A percentile compares a stretch with the other conserved stretches of the same genome.
phyloP scores from a whole-genome alignment of 129 eudicot genomes.

The Ambrosia trifida region DNA sequence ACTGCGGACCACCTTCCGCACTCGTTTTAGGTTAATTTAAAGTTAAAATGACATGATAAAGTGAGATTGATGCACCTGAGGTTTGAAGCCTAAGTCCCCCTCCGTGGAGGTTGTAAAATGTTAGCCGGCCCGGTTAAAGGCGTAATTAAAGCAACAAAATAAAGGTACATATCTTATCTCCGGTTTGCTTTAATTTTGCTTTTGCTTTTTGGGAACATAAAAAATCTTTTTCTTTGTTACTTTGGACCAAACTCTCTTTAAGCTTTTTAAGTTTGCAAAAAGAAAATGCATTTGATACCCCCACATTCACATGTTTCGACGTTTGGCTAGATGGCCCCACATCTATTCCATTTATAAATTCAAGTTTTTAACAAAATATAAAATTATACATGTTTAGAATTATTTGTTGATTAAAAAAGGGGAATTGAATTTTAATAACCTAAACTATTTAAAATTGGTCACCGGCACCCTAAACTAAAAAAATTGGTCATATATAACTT shows the following conservation, averaged over 20 bases:
- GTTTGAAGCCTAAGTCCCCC: no score
- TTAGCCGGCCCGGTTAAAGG: constrained; percentile 16
- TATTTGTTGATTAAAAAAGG: background rate
- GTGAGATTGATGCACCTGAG: no score
- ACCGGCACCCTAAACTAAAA: no score
- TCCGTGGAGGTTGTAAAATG: no score
- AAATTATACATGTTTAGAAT: background rate
- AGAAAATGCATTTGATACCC: constrained; percentile 33
- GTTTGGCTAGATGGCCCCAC: constrained; percentile 22
- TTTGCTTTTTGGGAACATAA: constrained; percentile 41
- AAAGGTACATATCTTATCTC: constrained; percentile 32
- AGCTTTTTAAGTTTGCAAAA: constrained; percentile 34
- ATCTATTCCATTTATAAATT: background rate
- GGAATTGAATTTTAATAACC: no score
- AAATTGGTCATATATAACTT: no score
- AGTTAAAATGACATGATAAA: no score
- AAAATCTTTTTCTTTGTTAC: constrained; percentile 45
- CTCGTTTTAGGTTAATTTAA: no score
- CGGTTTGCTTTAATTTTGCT: constrained; percentile 35
- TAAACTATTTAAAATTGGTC: no score
- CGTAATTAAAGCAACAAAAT: constrained; percentile 34
- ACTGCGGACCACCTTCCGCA: no score
- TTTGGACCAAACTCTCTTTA: constrained; percentile 50
- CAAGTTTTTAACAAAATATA: background rate
- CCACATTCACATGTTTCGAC: constrained; percentile 36